Evolutionary conservation across 768 basidiomycete genomes (phyloP), one percentile per base, ranked within the genome.

Genomic region (Lactifluus volemus): DNA sequence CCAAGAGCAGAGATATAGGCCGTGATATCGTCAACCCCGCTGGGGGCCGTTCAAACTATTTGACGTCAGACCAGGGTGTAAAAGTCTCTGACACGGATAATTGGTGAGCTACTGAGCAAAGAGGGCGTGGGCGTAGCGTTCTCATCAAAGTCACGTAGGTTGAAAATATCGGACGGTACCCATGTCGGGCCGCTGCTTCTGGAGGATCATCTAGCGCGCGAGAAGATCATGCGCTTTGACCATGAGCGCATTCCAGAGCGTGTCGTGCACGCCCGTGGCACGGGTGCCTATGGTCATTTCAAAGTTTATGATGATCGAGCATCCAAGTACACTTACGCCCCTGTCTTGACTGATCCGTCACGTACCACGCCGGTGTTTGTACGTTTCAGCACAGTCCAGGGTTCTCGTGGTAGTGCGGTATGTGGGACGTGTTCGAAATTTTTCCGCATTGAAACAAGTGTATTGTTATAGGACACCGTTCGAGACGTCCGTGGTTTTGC

Each of bases 191-290:
- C 92, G 1, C 81, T 82, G 29, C 75, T 91, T 8, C 78, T 95
- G n/a, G 89, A 90, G 68, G 88, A 89, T 68, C 84, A 87, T 60
- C 79, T 88, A 64, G 80, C 79, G 5, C 81, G 86, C 65, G 85
- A 88, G 75, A 89, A 90, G 72, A 82, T 91, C 34, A 81, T 81
- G 55, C 80, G 84, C 14, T 93, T 92, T 67, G 90, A 92, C 69
- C 90, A 92, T 68, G 91, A 94, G 70, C 86, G 90, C 44, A 93
- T 94, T 56, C 92, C 92, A 0, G 92, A 92, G 76, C 87, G 88
- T 49, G 81, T 85, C 11, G 64, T 65, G 42, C 74, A 77, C 68
- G 84, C 88, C 49, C 83, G 88, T 14, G 88, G 87, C n/a, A 69
- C 82, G 32, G 88, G 82, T 54, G 91, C 89, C 12, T 91, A 92